Evolutionary conservation across 2,329 filamentous ascomycete species (phyloP), one percentile per base, ranked within the genome.

Genomic region (Aspergillus ibericus): DNA sequence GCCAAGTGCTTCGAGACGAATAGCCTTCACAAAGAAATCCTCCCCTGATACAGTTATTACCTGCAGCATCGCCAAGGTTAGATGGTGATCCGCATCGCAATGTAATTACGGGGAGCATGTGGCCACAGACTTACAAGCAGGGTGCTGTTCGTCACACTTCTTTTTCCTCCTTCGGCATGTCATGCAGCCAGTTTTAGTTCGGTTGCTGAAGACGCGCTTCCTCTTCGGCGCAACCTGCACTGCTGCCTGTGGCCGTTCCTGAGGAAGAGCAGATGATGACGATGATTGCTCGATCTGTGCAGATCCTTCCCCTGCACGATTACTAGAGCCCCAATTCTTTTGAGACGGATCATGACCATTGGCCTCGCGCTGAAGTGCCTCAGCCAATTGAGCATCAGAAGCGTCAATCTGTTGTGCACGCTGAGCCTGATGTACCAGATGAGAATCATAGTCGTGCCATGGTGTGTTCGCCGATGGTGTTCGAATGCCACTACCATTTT

Each of bases 141-240:
- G 95, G 75, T 96, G 96, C 55, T 85, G 85, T 79, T 98, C 95
- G 72, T 98, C 93, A 72, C 95, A 98, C 78, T 98, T 98, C 86
- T 98, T 98, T 83, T 98, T 98, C 59, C 93, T 85, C 72, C 86
- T 86, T 60, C 93, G 85, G 74, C 93, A 98, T 5, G 93, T 98
- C 77, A 96, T 86, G 74, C 93, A 98, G 32, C 93, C 92, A 9
- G 93, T 97, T 78, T 98, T 98, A 18, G 93, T 97, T 59, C 93
- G 85, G 75, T 97, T 96, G 78, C 92, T 96, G 70, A 97, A 98
- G 70, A 81, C 78, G 18, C 80, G 75, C 59, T 82, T 82, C 58
- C 80, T 73, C 63, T 81, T 78, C 13, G 74, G 71, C 58, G 76
- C 70, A 56, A 76, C 66, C 70, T 77, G 74, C 59, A 75, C 66